Evolutionary conservation across 495 filamentous ascomycete genomes (phyloP).

Genomic region (Pyronema omphalodes): DNA sequence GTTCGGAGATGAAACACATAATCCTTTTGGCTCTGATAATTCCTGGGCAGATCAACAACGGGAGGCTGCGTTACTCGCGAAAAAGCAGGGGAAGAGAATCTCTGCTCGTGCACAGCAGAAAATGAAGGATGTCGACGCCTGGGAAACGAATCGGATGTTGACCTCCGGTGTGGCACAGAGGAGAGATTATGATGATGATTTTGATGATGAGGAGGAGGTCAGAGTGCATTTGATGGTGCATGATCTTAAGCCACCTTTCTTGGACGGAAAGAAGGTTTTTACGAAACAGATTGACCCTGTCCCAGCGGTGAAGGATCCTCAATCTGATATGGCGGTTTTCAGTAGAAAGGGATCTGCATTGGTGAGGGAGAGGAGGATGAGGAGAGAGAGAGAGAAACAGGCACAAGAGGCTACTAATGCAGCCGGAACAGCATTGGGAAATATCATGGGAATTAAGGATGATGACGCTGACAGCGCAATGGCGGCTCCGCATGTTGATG

Average conservation of each 20-base stretch:
- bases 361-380: slow-evolving; percentile 75
- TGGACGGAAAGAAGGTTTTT: slow-evolving; percentile 88
- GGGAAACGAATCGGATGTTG: slow-evolving; percentile 98
- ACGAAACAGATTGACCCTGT: slow-evolving; percentile 95
- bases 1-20: slow-evolving; percentile 58
- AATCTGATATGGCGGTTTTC: slow-evolving; percentile 98
- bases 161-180: slow-evolving; percentile 88
- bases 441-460: slow-evolving; percentile 85
- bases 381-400: slow-evolving; percentile 84
- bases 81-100: slow-evolving; percentile 50
- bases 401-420: slow-evolving; percentile 90
- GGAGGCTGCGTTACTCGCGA: slow-evolving; percentile 52
- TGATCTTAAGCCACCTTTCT: slow-evolving; percentile 83
- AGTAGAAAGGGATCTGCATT: slow-evolving; percentile 88
- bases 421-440: slow-evolving; percentile 79
- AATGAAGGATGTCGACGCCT: slow-evolving; percentile 88
- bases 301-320: slow-evolving; percentile 77
- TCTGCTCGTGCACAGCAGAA: slow-evolving; percentile 59
- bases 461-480: slow-evolving; percentile 36
- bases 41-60: slow-evolving; percentile 53
- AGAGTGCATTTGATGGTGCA: slow-evolving; percentile 84
- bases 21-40: slow-evolving; percentile 47
- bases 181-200: slow-evolving; percentile 57
- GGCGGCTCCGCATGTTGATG: slow-evolving; percentile 37
- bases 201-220: slow-evolving; percentile 80